These are phyloP conservation scores for Irpex lacteus DNA, from an alignment of 1,284 basidiomycete genomes.

Conservation along the genomic window DNA sequence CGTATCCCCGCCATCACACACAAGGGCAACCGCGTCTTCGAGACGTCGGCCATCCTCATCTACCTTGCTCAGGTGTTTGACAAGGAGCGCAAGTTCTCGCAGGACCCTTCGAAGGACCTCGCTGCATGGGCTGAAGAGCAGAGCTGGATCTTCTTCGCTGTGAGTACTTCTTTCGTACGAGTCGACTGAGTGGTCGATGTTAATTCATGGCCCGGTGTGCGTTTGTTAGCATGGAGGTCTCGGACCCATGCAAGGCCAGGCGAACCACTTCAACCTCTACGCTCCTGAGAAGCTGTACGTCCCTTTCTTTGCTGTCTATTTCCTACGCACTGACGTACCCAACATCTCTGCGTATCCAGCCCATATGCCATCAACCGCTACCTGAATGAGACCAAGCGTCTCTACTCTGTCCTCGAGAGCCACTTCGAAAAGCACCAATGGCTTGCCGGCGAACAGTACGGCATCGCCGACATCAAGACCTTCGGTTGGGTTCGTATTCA, in stretches of 20 bases:
- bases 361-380: conserved; percentile 40
- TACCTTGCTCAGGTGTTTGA: conserved; percentile 46
- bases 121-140: conserved; percentile 54
- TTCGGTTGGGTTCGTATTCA: neutral
- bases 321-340: neutral
- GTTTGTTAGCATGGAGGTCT: conserved; percentile 57
- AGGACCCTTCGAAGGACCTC: conserved; percentile 26
- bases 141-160: conserved; percentile 81
- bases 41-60: conserved; percentile 47
- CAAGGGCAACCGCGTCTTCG: conserved; percentile 50
- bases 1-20: conserved; percentile 49
- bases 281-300: conserved; percentile 62
- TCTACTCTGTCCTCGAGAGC: conserved; percentile 75
- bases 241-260: conserved; percentile 77
- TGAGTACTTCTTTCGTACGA: conserved; percentile 26
- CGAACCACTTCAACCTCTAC: conserved; percentile 53
- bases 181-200: neutral
- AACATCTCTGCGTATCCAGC: conserved; percentile 27
- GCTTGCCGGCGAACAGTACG: conserved; percentile 37
- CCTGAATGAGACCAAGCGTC: conserved; percentile 71
- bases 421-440: conserved; percentile 63
- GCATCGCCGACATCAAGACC: conserved; percentile 13
- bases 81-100: conserved; percentile 38
- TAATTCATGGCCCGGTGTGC: neutral
- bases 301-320: neutral